Percentiles rank a stretch among this genome's conserved stretches.
These are phyloP conservation scores for Sphaerulina populicola DNA, from an alignment of 2,329 filamentous ascomycete genomes.

Conservation along the genomic window DNA sequence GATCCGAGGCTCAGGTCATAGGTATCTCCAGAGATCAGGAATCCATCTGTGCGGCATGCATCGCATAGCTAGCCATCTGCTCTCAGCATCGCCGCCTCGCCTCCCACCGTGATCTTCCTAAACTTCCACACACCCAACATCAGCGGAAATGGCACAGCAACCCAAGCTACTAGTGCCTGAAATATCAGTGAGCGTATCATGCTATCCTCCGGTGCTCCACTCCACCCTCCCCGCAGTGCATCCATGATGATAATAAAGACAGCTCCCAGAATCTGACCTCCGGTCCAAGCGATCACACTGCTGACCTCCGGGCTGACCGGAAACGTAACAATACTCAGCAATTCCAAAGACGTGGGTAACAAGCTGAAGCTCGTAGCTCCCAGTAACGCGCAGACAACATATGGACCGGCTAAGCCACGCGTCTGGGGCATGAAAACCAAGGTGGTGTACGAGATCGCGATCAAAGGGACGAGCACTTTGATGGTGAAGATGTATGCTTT, in stretches of 20 bases:
- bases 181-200: slow-evolving; percentile 73
- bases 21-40: not conserved
- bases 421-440: slow-evolving; percentile 74
- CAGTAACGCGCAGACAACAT: slow-evolving; percentile 64
- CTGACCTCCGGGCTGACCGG: slow-evolving; percentile 81
- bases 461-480: slow-evolving; percentile 64
- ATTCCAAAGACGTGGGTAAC: slow-evolving; percentile 78
- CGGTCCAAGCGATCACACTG: slow-evolving; percentile 73
- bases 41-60: not conserved
- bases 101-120: slow-evolving; percentile 27
- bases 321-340: slow-evolving; percentile 76
- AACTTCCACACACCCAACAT: slow-evolving; percentile 18
- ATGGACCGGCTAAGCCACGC: slow-evolving; percentile 56
- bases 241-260: slow-evolving; percentile 78
- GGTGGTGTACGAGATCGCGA: slow-evolving; percentile 58
- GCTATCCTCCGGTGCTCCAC: slow-evolving; percentile 40
- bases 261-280: slow-evolving; percentile 76
- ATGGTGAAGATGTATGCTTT: slow-evolving; percentile 69
- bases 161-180: slow-evolving; percentile 61
- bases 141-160: slow-evolving; percentile 47
- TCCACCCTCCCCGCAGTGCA: slow-evolving; percentile 51
- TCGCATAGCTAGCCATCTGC: not conserved
- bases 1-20: not conserved
- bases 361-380: slow-evolving; percentile 74
- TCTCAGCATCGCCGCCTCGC: not conserved